These are phyloP conservation scores for Phialemonium atrogriseum DNA, from an alignment of 2,329 filamentous ascomycete genomes.

Conservation along the genomic window DNA sequence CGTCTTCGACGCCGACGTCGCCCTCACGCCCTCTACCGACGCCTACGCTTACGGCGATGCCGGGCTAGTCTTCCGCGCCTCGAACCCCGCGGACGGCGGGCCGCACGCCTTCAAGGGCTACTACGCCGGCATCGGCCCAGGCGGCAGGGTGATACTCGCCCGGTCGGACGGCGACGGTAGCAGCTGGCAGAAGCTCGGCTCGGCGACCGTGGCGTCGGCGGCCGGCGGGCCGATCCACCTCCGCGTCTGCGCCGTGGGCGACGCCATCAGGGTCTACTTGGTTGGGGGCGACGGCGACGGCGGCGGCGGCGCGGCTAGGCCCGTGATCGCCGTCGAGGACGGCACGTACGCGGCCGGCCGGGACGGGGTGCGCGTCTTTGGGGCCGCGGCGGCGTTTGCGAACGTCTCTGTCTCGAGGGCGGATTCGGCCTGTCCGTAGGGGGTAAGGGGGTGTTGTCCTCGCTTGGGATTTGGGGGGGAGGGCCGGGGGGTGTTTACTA, in stretches of 20 bases:
- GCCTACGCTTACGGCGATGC: slow-evolving; percentile 15
- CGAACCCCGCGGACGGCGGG: slow-evolving; percentile 9
- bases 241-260: slow-evolving; percentile 16
- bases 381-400: slow-evolving; percentile 15
- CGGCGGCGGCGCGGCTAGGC: slow-evolving; percentile 11
- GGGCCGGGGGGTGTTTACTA: not conserved
- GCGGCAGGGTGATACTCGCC: slow-evolving; percentile 16
- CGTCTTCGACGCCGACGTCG: slow-evolving; percentile 21
- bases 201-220: not conserved
- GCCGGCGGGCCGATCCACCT: slow-evolving; percentile 12
- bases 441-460: too few relatives aligned
- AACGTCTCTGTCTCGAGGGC: slow-evolving; percentile 15
- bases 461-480: not conserved
- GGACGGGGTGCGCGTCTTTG: slow-evolving; percentile 17
- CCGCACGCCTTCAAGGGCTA: slow-evolving; percentile 17
- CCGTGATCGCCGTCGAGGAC: slow-evolving; percentile 14
- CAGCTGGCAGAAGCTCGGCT: slow-evolving; percentile 9
- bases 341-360: slow-evolving; percentile 12
- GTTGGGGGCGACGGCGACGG: too few relatives aligned
- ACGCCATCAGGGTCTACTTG: slow-evolving; percentile 19
- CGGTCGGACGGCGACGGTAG: slow-evolving; percentile 11
- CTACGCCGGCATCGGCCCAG: slow-evolving; percentile 20
- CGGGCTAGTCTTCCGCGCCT: slow-evolving; percentile 27
- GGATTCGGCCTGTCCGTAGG: slow-evolving; percentile 1
- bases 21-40: slow-evolving; percentile 3